These are phyloP conservation scores for Komagataella kurtzmanii DNA, from an alignment of 805 yeast genomes.

Conservation along the genomic window DNA sequence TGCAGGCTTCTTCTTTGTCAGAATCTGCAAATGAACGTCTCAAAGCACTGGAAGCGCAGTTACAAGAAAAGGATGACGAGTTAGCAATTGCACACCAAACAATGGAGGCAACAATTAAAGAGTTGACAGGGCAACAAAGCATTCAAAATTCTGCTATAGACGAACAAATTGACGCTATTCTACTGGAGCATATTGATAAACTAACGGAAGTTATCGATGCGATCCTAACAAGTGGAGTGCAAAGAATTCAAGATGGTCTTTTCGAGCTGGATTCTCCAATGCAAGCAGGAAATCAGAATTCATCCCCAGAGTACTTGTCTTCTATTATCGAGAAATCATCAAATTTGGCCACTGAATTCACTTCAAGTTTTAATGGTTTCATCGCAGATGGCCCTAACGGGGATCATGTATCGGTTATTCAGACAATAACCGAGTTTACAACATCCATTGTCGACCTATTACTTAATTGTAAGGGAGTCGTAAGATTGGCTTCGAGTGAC, in stretches of 20 bases:
- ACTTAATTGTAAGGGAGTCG: conserved; percentile 57
- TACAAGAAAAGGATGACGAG: conserved; percentile 64
- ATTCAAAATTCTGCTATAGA: conserved; percentile 40
- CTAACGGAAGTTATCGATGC: conserved; percentile 51
- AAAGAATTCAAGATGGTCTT: conserved; percentile 57
- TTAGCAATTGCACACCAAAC: conserved; percentile 69
- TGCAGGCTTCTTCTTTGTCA: conserved; percentile 13
- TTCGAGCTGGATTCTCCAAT: conserved; percentile 66
- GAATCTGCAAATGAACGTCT: conserved; percentile 9
- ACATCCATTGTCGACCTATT: conserved; percentile 48
- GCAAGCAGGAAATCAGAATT: conserved; percentile 70
- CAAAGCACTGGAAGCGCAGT: conserved; percentile 24
- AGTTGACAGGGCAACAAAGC: conserved; percentile 34
- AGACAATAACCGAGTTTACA: conserved; percentile 49
- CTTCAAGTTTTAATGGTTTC: conserved; percentile 60
- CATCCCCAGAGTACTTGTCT: conserved; percentile 56
- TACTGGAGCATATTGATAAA: conserved; percentile 32
- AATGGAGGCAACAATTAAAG: conserved; percentile 56
- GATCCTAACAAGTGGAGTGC: conserved; percentile 52
- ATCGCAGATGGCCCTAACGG: conserved; percentile 65
- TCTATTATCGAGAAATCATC: conserved; percentile 62
- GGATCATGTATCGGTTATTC: conserved; percentile 50
- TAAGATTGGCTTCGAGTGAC: conserved; percentile 36
- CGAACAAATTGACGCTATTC: conserved; percentile 43
- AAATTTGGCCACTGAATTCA: conserved; percentile 64